Evolutionary conservation across 2,329 filamentous ascomycete genomes (phyloP).

Genomic region (Aspergillus persii): DNA sequence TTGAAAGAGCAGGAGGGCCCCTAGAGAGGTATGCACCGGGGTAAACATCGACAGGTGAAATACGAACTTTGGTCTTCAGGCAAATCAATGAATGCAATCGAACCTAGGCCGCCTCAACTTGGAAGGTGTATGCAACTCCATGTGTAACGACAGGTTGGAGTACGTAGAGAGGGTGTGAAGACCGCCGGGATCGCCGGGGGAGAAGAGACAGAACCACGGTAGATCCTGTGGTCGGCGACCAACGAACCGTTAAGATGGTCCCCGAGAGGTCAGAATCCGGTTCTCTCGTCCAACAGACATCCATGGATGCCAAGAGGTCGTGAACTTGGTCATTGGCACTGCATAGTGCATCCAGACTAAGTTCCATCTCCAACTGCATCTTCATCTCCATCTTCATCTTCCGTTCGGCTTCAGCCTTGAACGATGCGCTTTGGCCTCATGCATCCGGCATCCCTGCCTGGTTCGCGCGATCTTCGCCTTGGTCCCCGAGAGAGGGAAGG

Average conservation of each 20-base stretch:
- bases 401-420: not conserved
- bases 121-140: not conserved
- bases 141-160: not conserved
- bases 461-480: not conserved
- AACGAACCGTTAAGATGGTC: not conserved
- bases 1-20: conserved; percentile 52
- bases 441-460: not conserved
- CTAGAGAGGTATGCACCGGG: conserved; percentile 51
- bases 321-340: no score
- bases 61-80: not conserved
- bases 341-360: no score
- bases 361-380: no score
- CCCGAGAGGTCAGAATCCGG: not conserved
- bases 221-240: not conserved
- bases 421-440: not conserved
- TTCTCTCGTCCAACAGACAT: not conserved
- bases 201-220: not conserved
- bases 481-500: not conserved
- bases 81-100: not conserved
- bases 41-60: conserved; percentile 47
- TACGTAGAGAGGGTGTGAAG: not conserved
- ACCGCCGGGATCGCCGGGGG: not conserved
- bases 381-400: not conserved
- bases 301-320: no score
- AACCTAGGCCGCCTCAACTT: not conserved